Evolutionary conservation across 2,329 filamentous ascomycete genomes (phyloP), one percentile per base, ranked within the genome.

Genomic region (Xylariaceae sp.): DNA sequence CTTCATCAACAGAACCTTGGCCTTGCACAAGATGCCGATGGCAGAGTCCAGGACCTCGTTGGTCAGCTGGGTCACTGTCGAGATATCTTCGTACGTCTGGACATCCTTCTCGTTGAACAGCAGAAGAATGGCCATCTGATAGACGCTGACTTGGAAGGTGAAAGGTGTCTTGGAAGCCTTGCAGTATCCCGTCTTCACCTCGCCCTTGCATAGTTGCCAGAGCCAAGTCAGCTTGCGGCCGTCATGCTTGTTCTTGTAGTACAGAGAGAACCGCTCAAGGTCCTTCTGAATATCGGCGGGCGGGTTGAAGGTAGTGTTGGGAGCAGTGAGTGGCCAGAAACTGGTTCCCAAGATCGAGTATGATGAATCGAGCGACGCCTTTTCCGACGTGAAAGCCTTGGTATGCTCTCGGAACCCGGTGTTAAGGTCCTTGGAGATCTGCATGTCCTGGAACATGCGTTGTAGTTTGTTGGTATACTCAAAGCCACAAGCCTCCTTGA

Each of bases 371-470:
- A 89, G 70, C 14, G 80, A 68, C 29, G 74, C 75, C 65, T 85
- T 86, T 12, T 77, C 73, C 39, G 77, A 76, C 25, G 86, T 70
- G 4, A 75, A 57, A n/a, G 69, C 68, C 48, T 73, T 72, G 9
- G 73, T 65, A 50, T 89, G 80, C 59, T 88, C 85, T 52, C 85
- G 83, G 68, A 93, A 98, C 19, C 82, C 80, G 30, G 76, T 75
- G 60, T 98, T 98, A 29, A 98, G 74, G 62, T 98, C 92, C 64
- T 95, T 95, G 44, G 90, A 96, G 32, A 94, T 94, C 59, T 98
- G 92, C 70, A 98, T 95, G 56, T 98, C 92, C 59, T 96, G 90
- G 75, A 96, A 98, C 92, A 98, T 98, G 55, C 93, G 87, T 66
- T 96, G 90, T 29, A 98, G 75, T 67, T 96, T 96, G 71, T 96